Conservation (phyloP, 129 eudicot species). For the Logfia minima region DNA sequence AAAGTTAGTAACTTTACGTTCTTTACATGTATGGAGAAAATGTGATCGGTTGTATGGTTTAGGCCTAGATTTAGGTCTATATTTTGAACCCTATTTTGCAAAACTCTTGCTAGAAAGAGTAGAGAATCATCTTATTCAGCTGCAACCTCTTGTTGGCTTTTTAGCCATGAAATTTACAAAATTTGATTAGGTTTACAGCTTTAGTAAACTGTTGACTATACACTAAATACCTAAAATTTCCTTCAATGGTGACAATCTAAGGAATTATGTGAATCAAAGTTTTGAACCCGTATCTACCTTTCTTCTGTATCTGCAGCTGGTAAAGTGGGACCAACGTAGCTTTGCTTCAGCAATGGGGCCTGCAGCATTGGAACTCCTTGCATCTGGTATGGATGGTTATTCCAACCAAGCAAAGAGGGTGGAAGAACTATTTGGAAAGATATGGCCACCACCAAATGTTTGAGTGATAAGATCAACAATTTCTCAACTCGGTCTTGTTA, state of each 20-base stretch:
- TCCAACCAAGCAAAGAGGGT: conserved; percentile 71
- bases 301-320: conserved; percentile 50
- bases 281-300: neutral
- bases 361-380: conserved; percentile 78
- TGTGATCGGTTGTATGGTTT: too few species aligned
- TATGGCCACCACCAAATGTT: conserved; percentile 99
- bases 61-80: too few species aligned
- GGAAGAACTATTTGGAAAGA: conserved; percentile 82
- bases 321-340: conserved; percentile 91
- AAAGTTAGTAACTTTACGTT: neutral
- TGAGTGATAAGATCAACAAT: conserved; percentile 24
- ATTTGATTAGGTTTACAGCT: neutral
- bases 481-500: neutral
- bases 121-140: neutral
- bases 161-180: neutral
- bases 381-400: conserved; percentile 78
- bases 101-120: too few species aligned
- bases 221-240: neutral
- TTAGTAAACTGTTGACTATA: neutral
- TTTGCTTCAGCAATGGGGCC: conserved; percentile 92
- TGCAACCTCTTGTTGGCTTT: neutral
- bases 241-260: neutral
- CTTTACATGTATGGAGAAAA: neutral
- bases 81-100: too few species aligned
- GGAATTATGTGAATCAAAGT: neutral